These are phyloP conservation scores for Nakaseomyces delphensis DNA, from an alignment of 1,139 yeast genomes.

Conservation along the genomic window DNA sequence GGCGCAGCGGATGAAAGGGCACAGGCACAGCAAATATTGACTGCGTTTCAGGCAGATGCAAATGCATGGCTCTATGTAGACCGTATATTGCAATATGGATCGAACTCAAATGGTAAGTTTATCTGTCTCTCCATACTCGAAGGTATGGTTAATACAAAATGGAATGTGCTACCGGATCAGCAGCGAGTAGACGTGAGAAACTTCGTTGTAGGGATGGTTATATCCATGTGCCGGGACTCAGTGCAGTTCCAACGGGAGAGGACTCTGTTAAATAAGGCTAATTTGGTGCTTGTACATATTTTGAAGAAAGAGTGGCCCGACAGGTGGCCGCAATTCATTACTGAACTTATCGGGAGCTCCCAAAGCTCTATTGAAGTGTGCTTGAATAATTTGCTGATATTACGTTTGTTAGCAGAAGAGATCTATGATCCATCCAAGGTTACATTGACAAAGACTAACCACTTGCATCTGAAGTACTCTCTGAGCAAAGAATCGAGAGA, in stretches of 20 bases:
- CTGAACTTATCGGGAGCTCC: constrained; percentile 79
- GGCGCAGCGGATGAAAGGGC: constrained; percentile 77
- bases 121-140: constrained; percentile 85
- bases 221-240: constrained; percentile 79
- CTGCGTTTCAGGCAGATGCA: constrained; percentile 83
- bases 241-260: constrained; percentile 58
- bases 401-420: constrained; percentile 82
- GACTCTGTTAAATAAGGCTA: constrained; percentile 83
- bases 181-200: constrained; percentile 84
- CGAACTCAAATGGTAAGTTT: constrained; percentile 77
- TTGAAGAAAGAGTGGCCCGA: constrained; percentile 98
- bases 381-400: constrained; percentile 88
- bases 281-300: constrained; percentile 82
- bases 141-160: constrained; percentile 74
- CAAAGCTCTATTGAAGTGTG: constrained; percentile 83
- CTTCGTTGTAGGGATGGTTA: constrained; percentile 85
- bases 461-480: constrained; percentile 64
- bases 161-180: constrained; percentile 83
- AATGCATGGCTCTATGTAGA: constrained; percentile 94
- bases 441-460: constrained; percentile 90
- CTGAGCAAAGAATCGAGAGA: constrained; percentile 84
- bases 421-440: constrained; percentile 88
- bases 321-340: constrained; percentile 93
- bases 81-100: constrained; percentile 67
- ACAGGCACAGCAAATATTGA: constrained; percentile 70